Conservation (phyloP, 2,329 filamentous ascomycete genomes). For the Colletotrichum sp. region DNA sequence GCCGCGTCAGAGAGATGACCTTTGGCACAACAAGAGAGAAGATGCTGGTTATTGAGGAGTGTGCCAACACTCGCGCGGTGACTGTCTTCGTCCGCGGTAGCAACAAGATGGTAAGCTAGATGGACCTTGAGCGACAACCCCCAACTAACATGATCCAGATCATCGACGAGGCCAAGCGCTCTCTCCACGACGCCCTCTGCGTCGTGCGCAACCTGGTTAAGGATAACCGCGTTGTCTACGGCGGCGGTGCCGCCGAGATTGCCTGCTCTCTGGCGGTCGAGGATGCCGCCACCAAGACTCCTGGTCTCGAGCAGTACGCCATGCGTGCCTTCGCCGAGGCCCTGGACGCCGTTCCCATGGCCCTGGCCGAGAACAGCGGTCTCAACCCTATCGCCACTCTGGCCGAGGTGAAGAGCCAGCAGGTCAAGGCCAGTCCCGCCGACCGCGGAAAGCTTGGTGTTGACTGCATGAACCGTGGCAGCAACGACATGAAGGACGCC, state of each 20-base stretch:
- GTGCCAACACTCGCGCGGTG: conserved; percentile 94
- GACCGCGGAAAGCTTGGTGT: conserved; percentile 76
- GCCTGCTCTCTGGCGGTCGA: conserved; percentile 96
- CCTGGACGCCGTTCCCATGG: conserved; percentile 92
- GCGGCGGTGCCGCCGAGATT: conserved; percentile 95
- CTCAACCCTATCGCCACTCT: conserved; percentile 95
- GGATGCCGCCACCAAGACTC: conserved; percentile 91
- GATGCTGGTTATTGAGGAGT: conserved; percentile 99
- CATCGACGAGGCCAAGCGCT: conserved; percentile 98
- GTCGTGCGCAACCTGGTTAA: conserved; percentile 95
- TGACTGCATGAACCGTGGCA: conserved; percentile 96
- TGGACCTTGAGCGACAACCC: not conserved
- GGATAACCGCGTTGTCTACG: conserved; percentile 97
- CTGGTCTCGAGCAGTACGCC: conserved; percentile 97
- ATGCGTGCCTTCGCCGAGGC: conserved; percentile 98
- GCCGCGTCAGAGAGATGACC: conserved; percentile 90
- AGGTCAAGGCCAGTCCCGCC: conserved; percentile 73
- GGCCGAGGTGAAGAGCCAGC: conserved; percentile 93
- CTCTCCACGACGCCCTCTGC: conserved; percentile 95
- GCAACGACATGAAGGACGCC: conserved; percentile 96
- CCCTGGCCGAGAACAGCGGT: conserved; percentile 95
- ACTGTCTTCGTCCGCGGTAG: conserved; percentile 96
- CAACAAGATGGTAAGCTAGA: conserved; percentile 92
- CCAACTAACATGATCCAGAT: conserved; percentile 63
- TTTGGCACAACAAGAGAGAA: conserved; percentile 98